Conservation (phyloP, 164 flowering plant genomes). For the Brasenia schreberi region DNA sequence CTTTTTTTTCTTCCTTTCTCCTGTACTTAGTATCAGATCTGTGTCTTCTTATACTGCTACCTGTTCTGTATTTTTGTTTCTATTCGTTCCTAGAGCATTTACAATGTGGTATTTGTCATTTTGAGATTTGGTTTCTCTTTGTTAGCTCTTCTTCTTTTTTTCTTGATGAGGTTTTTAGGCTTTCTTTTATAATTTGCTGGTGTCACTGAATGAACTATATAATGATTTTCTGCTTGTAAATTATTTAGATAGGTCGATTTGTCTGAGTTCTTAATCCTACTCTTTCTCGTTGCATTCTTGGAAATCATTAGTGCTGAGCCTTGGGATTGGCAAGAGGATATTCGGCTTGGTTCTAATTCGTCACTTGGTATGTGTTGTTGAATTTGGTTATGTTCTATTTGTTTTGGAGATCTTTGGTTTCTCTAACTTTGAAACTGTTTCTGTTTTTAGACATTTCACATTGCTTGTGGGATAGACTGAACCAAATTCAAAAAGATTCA, state of each 20-base stretch:
- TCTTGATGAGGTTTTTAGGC: background rate
- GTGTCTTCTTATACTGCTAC: background rate
- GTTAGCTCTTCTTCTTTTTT: too few species aligned
- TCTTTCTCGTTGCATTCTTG: conserved; percentile 4
- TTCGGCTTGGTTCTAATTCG: conserved; percentile 15
- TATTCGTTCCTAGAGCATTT: too few species aligned
- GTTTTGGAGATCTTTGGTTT: background rate
- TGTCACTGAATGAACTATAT: background rate
- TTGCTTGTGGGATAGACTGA: conserved; percentile 30
- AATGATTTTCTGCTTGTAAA: background rate
- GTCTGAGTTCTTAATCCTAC: background rate
- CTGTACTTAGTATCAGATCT: background rate
- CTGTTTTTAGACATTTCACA: conserved; percentile 24
- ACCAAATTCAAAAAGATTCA: conserved; percentile 36
- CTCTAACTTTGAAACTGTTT: conserved; percentile 1
- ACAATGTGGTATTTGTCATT: too few species aligned
- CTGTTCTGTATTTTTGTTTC: background rate
- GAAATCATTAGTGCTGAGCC: conserved; percentile 17
- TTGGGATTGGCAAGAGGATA: conserved; percentile 40
- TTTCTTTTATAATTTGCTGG: background rate
- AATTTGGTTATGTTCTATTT: background rate
- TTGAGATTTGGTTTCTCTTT: too few species aligned
- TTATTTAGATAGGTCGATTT: background rate
- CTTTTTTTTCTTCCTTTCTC: background rate
- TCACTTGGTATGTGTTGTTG: conserved; percentile 22